phyloP scores from a whole-genome alignment of 2,329 filamentous ascomycete species.

The Emydomyces testavorans region DNA sequence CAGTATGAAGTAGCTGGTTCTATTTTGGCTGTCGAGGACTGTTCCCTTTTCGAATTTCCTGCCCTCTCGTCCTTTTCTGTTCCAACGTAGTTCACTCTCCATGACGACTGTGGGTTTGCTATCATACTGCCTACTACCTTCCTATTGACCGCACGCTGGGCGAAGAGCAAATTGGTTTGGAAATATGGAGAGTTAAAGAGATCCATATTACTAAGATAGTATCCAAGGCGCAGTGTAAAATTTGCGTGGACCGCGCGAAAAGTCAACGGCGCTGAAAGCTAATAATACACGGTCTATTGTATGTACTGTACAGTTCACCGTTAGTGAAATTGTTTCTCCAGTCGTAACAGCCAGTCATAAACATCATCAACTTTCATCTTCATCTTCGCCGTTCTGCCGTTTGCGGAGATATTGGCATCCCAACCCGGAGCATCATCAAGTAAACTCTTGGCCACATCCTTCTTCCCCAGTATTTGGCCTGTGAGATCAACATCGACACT shows the following conservation, averaged over 20 bases:
- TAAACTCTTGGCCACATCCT: conserved; percentile 22
- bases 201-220: no score
- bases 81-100: no score
- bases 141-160: no score
- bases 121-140: no score
- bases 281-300: not conserved
- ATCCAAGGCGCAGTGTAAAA: no score
- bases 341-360: conserved; percentile 27
- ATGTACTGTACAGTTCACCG: not conserved
- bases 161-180: no score
- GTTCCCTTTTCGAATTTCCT: no score
- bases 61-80: no score
- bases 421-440: conserved; percentile 18
- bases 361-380: conserved; percentile 30
- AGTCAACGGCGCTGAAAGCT: not conserved
- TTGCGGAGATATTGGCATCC: conserved; percentile 9
- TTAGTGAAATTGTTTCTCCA: conserved; percentile 32
- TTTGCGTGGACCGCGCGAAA: not conserved
- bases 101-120: no score
- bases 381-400: conserved; percentile 18
- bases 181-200: no score
- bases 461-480: conserved; percentile 34
- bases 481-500: conserved; percentile 41
- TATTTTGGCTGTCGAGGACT: not conserved
- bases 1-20: not conserved